These are phyloP conservation scores for Pezicula carpinea DNA, from an alignment of 2,329 filamentous ascomycete species.

Conservation along the genomic window DNA sequence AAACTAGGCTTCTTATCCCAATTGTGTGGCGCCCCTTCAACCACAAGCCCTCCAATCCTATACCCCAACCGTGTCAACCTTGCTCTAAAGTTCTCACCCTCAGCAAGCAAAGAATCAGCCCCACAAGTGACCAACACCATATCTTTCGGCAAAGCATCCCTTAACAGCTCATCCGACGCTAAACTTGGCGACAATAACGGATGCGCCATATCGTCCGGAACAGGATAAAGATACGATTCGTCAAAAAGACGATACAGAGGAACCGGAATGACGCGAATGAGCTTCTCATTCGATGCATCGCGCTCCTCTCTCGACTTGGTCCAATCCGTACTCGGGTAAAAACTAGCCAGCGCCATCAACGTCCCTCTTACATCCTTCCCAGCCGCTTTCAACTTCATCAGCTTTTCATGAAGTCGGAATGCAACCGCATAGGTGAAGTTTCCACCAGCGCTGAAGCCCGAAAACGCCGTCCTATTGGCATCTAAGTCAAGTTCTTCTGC, in stretches of 20 bases:
- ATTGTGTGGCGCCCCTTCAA: slow-evolving; percentile 17
- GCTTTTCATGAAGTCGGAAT: slow-evolving; percentile 8
- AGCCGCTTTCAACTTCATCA: slow-evolving; percentile 1
- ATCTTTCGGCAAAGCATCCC: slow-evolving; percentile 13
- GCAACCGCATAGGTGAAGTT: slow-evolving; percentile 13
- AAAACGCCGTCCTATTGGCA: slow-evolving; percentile 32
- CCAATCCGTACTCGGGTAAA: slow-evolving; percentile 12
- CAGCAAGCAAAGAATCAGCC: slow-evolving; percentile 16
- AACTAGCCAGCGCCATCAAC: slow-evolving; percentile 9
- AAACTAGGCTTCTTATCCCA: slow-evolving; percentile 21
- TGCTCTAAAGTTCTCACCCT: slow-evolving; percentile 17
- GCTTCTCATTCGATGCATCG: slow-evolving; percentile 7
- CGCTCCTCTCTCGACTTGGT: slow-evolving; percentile 7
- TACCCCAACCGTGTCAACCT: slow-evolving; percentile 17
- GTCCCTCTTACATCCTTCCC: neutral
- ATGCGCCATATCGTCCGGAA: slow-evolving; percentile 4
- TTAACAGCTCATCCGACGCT: slow-evolving; percentile 14
- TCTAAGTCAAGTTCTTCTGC: slow-evolving; percentile 13
- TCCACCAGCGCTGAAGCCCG: slow-evolving; percentile 43
- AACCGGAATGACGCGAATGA: slow-evolving; percentile 7
- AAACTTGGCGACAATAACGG: slow-evolving; percentile 15
- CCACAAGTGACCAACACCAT: slow-evolving; percentile 19
- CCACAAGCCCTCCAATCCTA: slow-evolving; percentile 15
- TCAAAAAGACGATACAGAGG: slow-evolving; percentile 11
- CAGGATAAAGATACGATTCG: slow-evolving; percentile 11